phyloP scores from a whole-genome alignment of 257 asterid species.

The Solanum habrochaites region DNA sequence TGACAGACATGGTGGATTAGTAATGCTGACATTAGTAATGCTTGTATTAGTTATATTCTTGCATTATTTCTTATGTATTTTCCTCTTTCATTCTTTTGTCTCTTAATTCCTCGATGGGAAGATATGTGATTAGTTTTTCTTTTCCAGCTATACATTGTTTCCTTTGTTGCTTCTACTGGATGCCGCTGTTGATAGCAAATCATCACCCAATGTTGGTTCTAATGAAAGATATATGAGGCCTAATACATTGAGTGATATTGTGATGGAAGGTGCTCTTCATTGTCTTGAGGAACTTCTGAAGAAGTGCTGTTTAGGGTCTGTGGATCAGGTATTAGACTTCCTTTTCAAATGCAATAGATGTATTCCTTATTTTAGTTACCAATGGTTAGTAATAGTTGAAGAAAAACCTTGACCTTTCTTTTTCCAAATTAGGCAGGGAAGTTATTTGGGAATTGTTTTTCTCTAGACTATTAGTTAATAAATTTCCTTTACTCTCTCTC shows the following conservation, averaged over 20 bases:
- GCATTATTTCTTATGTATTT: not conserved
- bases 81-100: not conserved
- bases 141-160: constrained; percentile 66
- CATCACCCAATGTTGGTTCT: constrained; percentile 29
- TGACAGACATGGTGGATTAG: not conserved
- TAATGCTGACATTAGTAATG: not conserved
- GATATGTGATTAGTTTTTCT: constrained; percentile 1
- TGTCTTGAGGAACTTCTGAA: constrained; percentile 77
- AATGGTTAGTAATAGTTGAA: not conserved
- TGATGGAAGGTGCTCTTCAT: constrained; percentile 60
- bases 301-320: constrained; percentile 62
- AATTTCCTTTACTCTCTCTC: not conserved
- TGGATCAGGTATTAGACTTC: constrained; percentile 64
- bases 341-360: not conserved
- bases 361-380: not conserved
- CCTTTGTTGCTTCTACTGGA: constrained; percentile 84
- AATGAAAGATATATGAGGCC: constrained; percentile 15
- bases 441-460: not conserved
- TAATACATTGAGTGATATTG: constrained; percentile 50
- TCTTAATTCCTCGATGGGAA: not conserved
- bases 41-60: not conserved
- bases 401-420: not conserved
- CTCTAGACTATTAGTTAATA: not conserved
- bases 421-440: not conserved
- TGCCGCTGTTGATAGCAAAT: constrained; percentile 62